Conservation (phyloP, 495 filamentous ascomycete genomes). For the Hypomontagnella monticulosa region DNA sequence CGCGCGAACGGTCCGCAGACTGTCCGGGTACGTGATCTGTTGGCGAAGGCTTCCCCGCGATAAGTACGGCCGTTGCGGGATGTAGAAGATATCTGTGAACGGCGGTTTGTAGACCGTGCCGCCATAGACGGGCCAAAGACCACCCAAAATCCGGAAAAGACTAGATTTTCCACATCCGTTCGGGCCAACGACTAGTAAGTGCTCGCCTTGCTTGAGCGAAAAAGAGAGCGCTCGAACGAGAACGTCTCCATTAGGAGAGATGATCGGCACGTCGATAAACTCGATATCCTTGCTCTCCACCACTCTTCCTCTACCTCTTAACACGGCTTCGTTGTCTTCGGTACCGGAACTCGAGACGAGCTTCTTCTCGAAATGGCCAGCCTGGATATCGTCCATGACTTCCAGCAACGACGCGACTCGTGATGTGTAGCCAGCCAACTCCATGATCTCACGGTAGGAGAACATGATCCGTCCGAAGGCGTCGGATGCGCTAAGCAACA, state of each 20-base stretch:
- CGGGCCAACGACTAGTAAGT: slow-evolving; percentile 93
- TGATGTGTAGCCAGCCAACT: slow-evolving; percentile 94
- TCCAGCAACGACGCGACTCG: slow-evolving; percentile 88
- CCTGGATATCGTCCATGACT: slow-evolving; percentile 92
- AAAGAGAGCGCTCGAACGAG: slow-evolving; percentile 86
- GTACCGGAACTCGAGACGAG: slow-evolving; percentile 87
- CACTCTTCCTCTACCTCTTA: slow-evolving; percentile 79
- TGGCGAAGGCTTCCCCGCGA: slow-evolving; percentile 88
- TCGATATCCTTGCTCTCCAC: slow-evolving; percentile 83
- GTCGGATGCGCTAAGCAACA: slow-evolving; percentile 91
- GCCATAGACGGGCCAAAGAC: slow-evolving; percentile 98
- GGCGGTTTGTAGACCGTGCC: slow-evolving; percentile 90
- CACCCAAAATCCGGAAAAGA: slow-evolving; percentile 94
- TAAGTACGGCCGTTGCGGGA: slow-evolving; percentile 94
- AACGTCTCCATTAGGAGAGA: slow-evolving; percentile 95
- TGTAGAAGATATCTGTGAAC: slow-evolving; percentile 94
- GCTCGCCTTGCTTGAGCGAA: slow-evolving; percentile 82
- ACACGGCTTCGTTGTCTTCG: slow-evolving; percentile 78
- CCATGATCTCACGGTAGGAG: slow-evolving; percentile 95
- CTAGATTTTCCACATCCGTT: slow-evolving; percentile 98
- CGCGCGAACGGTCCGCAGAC: slow-evolving; percentile 82
- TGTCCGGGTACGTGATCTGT: slow-evolving; percentile 96
- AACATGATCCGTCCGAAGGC: slow-evolving; percentile 98
- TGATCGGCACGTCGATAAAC: slow-evolving; percentile 94
- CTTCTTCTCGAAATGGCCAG: slow-evolving; percentile 93